phyloP scores from a whole-genome alignment of 345 rosid genomes.

The Eucalyptus polyanthemos region DNA sequence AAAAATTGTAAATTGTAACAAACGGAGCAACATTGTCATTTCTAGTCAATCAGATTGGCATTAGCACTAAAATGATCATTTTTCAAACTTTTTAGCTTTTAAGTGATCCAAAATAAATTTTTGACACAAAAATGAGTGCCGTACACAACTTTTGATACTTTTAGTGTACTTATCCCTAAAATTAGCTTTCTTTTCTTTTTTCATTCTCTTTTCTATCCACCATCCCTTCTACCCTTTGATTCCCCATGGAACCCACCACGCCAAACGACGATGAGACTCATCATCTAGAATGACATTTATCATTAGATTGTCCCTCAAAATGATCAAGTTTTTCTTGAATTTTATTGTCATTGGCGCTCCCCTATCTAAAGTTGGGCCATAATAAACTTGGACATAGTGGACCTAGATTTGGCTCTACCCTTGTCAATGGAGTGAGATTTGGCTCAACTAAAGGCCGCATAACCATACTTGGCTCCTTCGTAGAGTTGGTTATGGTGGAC shows the following conservation, averaged over 20 bases:
- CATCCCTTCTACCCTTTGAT: neutral
- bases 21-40: too few species aligned
- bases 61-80: too few species aligned
- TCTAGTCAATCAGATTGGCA: rapidly evolving
- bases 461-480: neutral
- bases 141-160: too few species aligned
- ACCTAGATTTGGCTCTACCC: neutral
- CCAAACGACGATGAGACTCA: neutral
- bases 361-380: neutral
- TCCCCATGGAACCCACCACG: neutral
- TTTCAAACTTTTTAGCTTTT: too few species aligned
- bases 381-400: neutral
- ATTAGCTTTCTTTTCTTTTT: neutral
- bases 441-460: rapidly evolving
- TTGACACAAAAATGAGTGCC: rapidly evolving
- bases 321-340: neutral
- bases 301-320: neutral
- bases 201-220: neutral
- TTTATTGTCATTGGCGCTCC: neutral
- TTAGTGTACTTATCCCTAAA: too few species aligned
- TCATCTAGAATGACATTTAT: neutral
- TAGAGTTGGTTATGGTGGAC: neutral
- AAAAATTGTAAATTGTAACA: too few species aligned
- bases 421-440: neutral
- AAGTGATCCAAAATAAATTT: too few species aligned